Base-by-base conservation (phyloP, 2,329 filamentous ascomycete genomes). In the Fusarium sp. region DNA sequence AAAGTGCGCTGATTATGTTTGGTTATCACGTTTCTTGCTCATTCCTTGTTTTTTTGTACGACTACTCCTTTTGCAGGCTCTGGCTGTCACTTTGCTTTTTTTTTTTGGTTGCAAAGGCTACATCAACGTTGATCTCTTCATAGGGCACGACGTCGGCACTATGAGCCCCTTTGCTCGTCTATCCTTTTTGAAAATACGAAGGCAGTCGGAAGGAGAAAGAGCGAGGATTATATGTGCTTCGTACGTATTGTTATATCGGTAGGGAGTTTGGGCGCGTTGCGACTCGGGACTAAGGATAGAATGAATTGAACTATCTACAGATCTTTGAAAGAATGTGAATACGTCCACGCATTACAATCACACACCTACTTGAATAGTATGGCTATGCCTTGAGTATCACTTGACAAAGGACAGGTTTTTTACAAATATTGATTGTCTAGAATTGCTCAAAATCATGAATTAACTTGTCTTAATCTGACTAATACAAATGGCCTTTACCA, bases 201-300 rank as follows among this genome's bases (percentile, higher is more conserved):
- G 43, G 65, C 42, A 52, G 19, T 36, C 40, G 43, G 45, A 56
- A 45, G 44, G 42, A 47, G 65, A 46, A 56, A 48, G 53, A 68
- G 54, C 40, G 57, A 60, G 56, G 47, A 28, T 59, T 48, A 36
- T 63, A 42, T 63, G 44, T 54, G 56, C 57, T 61, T 67, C 56
- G 56, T 64, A 71, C 60, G 58, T 69, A 63, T 68, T 47, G 51
- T 69, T 66, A 67, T 57, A 58, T 62, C 63, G 70, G 51, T 64
- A 59, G 53, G 70, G 70, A 71, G 70, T 72, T 72, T 62, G 53
- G 69, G 70, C 68, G 70, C 49, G 56, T 49, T 71, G 46, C 43
- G 50, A 65, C 30, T 62, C 44, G 55, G 61, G 47, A 60, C 47
- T 42, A 64, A 39, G 57, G 69, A 73, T 72, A 72, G 68, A 72